A percentile compares a stretch with the other conserved stretches of the same genome.
phyloP scores from a whole-genome alignment of 2,329 filamentous ascomycete genomes.

The Ascochyta lentis region DNA sequence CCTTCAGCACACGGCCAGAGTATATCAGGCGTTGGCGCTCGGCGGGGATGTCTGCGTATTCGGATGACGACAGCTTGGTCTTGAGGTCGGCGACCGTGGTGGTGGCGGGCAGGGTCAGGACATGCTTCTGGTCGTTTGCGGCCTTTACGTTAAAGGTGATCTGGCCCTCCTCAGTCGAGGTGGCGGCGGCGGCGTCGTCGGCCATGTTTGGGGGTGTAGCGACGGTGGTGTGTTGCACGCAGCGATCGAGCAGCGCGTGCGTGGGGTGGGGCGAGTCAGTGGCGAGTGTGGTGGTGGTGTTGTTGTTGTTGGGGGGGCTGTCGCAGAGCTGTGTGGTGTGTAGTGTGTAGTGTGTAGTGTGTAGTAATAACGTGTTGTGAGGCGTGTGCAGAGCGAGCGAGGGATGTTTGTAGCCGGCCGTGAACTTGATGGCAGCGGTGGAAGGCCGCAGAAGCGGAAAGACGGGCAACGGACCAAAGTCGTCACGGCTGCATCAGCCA shows the following conservation, averaged over 20 bases:
- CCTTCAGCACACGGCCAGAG: slow-evolving; percentile 95
- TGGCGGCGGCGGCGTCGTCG: slow-evolving; percentile 62
- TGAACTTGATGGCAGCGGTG: slow-evolving; percentile 26
- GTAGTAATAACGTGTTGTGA: slow-evolving; percentile 13
- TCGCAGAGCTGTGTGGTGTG: no score
- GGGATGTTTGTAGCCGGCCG: neutral
- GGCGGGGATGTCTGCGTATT: slow-evolving; percentile 84
- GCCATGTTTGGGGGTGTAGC: slow-evolving; percentile 60
- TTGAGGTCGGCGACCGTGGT: slow-evolving; percentile 87
- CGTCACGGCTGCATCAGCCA: slow-evolving; percentile 22
- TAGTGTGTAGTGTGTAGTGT: no score
- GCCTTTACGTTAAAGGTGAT: slow-evolving; percentile 98
- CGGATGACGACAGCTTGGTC: slow-evolving; percentile 78
- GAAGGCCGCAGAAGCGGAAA: slow-evolving; percentile 40
- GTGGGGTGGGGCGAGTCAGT: neutral
- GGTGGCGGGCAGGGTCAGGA: slow-evolving; percentile 77
- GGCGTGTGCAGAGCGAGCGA: slow-evolving; percentile 1
- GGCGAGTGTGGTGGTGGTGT: neutral
- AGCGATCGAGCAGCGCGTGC: slow-evolving; percentile 6
- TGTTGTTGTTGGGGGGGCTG: no score
- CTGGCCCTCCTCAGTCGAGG: slow-evolving; percentile 68
- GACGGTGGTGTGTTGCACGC: slow-evolving; percentile 1
- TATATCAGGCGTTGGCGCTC: slow-evolving; percentile 96
- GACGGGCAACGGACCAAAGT: slow-evolving; percentile 14
- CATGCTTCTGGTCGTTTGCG: slow-evolving; percentile 87